Percentiles rank a stretch among this genome's conserved stretches.
Evolutionary conservation across 495 filamentous ascomycete species (phyloP).

Genomic region (Baudoinia panamericana): DNA sequence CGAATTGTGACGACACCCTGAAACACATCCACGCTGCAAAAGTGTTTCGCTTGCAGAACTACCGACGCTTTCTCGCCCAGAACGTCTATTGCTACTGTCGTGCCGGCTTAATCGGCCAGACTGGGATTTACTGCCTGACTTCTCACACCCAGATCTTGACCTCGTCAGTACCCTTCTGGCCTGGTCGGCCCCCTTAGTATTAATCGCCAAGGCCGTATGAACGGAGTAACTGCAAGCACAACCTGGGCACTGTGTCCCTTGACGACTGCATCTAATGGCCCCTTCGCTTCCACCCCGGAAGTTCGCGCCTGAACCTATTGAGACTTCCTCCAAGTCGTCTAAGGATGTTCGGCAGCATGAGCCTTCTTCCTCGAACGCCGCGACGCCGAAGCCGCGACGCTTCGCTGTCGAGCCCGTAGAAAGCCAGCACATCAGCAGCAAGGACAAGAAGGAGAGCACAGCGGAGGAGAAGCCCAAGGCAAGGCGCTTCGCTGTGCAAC

Average conservation of each 20-base stretch:
- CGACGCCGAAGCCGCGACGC: conserved; percentile 33
- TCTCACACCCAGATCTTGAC: no score
- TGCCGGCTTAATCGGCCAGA: no score
- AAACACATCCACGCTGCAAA: no score
- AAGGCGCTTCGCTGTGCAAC: conserved; percentile 44
- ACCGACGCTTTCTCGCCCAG: no score
- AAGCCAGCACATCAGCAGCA: conserved; percentile 45
- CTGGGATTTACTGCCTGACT: no score
- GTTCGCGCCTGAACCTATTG: conserved; percentile 27
- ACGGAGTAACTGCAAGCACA: background rate
- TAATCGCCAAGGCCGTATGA: conserved; percentile 3
- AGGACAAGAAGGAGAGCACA: conserved; percentile 36
- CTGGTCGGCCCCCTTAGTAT: conserved; percentile 15
- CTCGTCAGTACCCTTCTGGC: no score
- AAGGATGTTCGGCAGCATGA: conserved; percentile 10
- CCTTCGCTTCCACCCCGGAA: conserved; percentile 12
- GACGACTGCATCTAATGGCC: conserved; percentile 5
- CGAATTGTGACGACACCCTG: no score
- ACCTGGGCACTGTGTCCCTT: conserved; percentile 2
- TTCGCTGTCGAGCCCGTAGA: conserved; percentile 48
- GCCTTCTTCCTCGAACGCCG: background rate
- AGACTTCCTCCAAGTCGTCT: conserved; percentile 24
- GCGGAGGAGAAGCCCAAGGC: conserved; percentile 32
- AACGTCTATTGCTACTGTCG: no score
- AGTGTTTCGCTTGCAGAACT: no score